These are phyloP conservation scores for Fusarium newnesense DNA, from an alignment of 2,329 filamentous ascomycete genomes.

Conservation along the genomic window DNA sequence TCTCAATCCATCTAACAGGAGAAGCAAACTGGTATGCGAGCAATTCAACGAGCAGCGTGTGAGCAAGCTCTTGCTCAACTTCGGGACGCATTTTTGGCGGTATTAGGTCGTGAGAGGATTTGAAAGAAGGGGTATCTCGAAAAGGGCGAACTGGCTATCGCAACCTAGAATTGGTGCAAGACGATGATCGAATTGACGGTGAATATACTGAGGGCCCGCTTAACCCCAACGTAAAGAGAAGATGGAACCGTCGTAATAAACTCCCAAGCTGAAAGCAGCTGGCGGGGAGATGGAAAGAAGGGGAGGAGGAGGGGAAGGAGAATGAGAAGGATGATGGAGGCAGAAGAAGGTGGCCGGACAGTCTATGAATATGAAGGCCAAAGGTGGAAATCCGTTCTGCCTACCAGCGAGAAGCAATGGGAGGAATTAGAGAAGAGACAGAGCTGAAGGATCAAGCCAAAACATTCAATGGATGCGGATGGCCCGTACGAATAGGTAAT, in stretches of 20 bases:
- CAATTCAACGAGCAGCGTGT: conserved; percentile 97
- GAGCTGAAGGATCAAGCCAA: conserved; percentile 28
- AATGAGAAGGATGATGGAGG: conserved; percentile 35
- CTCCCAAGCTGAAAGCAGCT: conserved; percentile 44
- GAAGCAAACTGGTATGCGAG: conserved; percentile 99
- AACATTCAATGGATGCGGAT: conserved; percentile 30
- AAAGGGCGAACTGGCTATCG: conserved; percentile 42
- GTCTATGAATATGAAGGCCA: conserved; percentile 42
- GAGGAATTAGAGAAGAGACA: conserved; percentile 37
- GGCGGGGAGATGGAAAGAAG: conserved; percentile 34
- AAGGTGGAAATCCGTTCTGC: conserved; percentile 38
- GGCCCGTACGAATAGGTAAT: conserved; percentile 44
- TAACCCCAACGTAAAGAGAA: conserved; percentile 40
- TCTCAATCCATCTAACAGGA: conserved; percentile 99
- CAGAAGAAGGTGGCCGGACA: conserved; percentile 41
- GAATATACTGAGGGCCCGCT: conserved; percentile 42
- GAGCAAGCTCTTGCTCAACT: conserved; percentile 98
- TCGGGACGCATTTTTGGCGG: conserved; percentile 87
- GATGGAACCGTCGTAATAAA: conserved; percentile 41
- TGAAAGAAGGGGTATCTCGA: conserved; percentile 46
- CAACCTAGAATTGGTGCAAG: conserved; percentile 41
- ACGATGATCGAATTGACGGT: conserved; percentile 35
- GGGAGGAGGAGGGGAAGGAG: conserved; percentile 15
- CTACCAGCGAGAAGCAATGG: conserved; percentile 43
- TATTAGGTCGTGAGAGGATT: conserved; percentile 40